Evolutionary conservation across 2,329 filamentous ascomycete species (phyloP).

Genomic region (Aureobasidium pullulans): DNA sequence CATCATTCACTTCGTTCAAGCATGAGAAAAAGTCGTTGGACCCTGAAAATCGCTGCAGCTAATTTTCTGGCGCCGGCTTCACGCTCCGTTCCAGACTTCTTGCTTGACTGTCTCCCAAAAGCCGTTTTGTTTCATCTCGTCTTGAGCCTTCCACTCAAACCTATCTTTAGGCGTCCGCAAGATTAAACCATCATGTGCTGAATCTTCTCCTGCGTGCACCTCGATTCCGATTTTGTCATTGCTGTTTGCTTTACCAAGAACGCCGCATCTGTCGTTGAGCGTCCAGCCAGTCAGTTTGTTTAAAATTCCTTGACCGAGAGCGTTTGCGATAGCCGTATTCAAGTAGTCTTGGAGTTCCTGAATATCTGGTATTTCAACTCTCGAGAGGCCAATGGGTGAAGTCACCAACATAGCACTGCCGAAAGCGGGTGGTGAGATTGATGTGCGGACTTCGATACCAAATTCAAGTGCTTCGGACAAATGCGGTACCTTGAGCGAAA

Average conservation of each 20-base stretch:
- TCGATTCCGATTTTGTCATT: slow-evolving; percentile 6
- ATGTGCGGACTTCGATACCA: slow-evolving; percentile 8
- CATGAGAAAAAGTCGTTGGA: background rate
- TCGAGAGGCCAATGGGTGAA: background rate
- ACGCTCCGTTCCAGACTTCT: background rate
- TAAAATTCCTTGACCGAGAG: background rate
- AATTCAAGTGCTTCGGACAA: background rate
- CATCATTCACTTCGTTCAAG: background rate
- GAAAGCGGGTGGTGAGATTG: slow-evolving; percentile 4
- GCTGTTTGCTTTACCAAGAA: background rate
- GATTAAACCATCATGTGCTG: background rate
- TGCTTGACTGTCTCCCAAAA: slow-evolving; percentile 8
- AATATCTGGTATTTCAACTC: slow-evolving; percentile 11
- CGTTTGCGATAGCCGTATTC: slow-evolving; percentile 1
- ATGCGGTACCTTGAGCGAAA: background rate
- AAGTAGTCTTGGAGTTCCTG: slow-evolving; percentile 4
- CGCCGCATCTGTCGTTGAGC: slow-evolving; percentile 18
- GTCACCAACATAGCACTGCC: slow-evolving; percentile 9
- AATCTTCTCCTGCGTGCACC: background rate
- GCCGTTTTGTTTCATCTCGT: slow-evolving; percentile 4
- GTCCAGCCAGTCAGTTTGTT: slow-evolving; percentile 16
- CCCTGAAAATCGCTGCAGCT: slow-evolving; percentile 6
- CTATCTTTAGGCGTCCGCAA: background rate
- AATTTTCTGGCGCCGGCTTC: background rate
- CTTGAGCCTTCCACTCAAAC: slow-evolving; percentile 3